A percentile compares a stretch with the other conserved stretches of the same genome.
Conservation (phyloP, 495 filamentous ascomycete genomes). For the Stereocaulon alpinum region DNA sequence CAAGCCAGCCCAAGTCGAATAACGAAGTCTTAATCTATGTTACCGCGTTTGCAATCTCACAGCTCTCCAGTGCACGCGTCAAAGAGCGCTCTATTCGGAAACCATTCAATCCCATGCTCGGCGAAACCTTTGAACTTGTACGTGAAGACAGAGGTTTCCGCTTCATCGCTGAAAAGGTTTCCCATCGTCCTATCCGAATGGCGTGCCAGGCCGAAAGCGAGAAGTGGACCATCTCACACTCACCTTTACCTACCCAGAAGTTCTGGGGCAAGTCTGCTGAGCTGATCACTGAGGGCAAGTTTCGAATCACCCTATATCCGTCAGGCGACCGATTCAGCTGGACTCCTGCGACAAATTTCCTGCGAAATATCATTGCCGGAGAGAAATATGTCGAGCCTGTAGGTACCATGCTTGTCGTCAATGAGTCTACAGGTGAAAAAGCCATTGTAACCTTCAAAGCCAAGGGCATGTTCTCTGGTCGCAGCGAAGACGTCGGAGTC, state of each 20-base stretch:
- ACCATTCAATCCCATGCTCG: constrained; percentile 95
- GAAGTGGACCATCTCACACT: constrained; percentile 76
- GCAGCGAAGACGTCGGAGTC: constrained; percentile 79
- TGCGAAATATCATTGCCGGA: constrained; percentile 92
- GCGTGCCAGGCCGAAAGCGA: constrained; percentile 85
- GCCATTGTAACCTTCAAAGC: constrained; percentile 77
- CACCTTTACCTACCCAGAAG: constrained; percentile 81
- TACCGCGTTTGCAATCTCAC: constrained; percentile 80
- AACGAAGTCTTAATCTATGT: constrained; percentile 70
- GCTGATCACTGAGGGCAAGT: constrained; percentile 80
- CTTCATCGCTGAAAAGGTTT: constrained; percentile 85
- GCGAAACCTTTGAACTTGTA: constrained; percentile 90
- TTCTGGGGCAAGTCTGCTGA: constrained; percentile 98
- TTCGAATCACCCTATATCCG: constrained; percentile 59
- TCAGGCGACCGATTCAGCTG: constrained; percentile 73
- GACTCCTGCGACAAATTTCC: constrained; percentile 73
- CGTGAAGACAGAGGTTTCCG: constrained; percentile 83
- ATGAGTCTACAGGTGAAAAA: constrained; percentile 72
- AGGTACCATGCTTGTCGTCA: constrained; percentile 68
- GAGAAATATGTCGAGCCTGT: constrained; percentile 98
- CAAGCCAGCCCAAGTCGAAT: constrained; percentile 41
- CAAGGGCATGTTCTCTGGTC: constrained; percentile 92
- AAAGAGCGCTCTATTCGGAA: constrained; percentile 91
- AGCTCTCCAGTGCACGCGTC: constrained; percentile 65
- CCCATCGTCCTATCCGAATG: constrained; percentile 80